Conservation (phyloP, 176 grass and related monocot genomes). For the Phyllostachys edulis region DNA sequence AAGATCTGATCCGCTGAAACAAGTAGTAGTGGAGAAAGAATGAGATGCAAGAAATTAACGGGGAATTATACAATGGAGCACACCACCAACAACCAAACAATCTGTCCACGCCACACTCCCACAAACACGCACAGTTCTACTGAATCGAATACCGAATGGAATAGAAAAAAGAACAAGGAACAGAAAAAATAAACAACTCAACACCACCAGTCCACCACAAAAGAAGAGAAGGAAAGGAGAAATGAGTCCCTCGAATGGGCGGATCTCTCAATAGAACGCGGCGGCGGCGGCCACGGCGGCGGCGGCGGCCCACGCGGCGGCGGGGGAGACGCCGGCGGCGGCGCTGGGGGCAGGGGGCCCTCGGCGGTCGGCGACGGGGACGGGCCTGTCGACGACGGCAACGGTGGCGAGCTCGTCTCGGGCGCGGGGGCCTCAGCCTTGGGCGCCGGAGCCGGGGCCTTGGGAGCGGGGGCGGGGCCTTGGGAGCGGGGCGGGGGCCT, state of each 20-base stretch:
- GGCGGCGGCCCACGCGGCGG: slow-evolving; percentile 34
- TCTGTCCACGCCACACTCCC: slow-evolving; percentile 42
- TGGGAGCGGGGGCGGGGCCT: slow-evolving; percentile 17
- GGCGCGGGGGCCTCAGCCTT: background rate
- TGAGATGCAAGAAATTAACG: slow-evolving; percentile 15
- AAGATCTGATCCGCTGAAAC: background rate
- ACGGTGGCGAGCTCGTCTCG: slow-evolving; percentile 22
- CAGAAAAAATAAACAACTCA: slow-evolving; percentile 4
- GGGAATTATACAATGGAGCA: slow-evolving; percentile 37
- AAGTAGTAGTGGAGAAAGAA: background rate
- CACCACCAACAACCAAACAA: slow-evolving; percentile 40
- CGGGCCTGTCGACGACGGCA: background rate
- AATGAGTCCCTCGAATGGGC: background rate
- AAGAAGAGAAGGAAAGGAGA: background rate
- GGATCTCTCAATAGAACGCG: slow-evolving; percentile 47
- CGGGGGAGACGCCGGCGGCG: slow-evolving; percentile 35
- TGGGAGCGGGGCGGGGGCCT: slow-evolving; percentile 15
- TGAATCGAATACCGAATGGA: slow-evolving; percentile 45
- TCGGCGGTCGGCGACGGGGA: background rate
- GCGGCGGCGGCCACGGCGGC: slow-evolving; percentile 44
- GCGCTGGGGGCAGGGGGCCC: slow-evolving; percentile 19
- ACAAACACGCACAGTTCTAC: slow-evolving; percentile 26
- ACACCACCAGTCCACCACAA: background rate
- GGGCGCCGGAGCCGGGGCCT: slow-evolving; percentile 31
- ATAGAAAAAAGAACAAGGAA: background rate